phyloP scores from a whole-genome alignment of 352 stramenopile species.

The Detonula confervacea region DNA sequence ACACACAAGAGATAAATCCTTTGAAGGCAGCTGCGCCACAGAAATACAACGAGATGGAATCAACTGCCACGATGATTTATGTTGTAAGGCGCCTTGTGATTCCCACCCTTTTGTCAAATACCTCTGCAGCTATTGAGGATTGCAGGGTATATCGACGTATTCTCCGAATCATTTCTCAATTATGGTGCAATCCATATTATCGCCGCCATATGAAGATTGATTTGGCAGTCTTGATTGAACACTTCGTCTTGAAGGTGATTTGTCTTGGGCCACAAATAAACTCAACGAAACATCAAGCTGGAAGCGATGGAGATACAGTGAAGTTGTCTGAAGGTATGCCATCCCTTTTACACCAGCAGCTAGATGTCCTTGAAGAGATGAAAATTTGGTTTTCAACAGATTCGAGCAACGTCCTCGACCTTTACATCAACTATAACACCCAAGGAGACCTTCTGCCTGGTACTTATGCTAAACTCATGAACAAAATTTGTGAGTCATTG shows the following conservation, averaged over 20 bases:
- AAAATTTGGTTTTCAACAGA: conserved; percentile 84
- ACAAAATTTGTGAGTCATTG: conserved; percentile 71
- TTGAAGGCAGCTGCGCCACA: conserved; percentile 10
- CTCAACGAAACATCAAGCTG: conserved; percentile 12
- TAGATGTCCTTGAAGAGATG: conserved; percentile 84
- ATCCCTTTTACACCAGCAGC: conserved; percentile 77
- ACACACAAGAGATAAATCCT: conserved; percentile 32
- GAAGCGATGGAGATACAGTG: conserved; percentile 14
- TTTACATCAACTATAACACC: conserved; percentile 86
- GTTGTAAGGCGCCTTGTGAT: conserved; percentile 78
- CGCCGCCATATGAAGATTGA: conserved; percentile 85
- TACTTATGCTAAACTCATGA: conserved; percentile 67
- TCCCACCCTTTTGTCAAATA: conserved; percentile 79
- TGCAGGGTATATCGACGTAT: conserved; percentile 77
- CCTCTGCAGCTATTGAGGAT: conserved; percentile 79
- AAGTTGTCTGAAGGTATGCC: conserved; percentile 43
- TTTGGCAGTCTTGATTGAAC: conserved; percentile 86
- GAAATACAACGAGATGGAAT: conserved; percentile 26
- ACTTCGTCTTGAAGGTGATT: conserved; percentile 85
- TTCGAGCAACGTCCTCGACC: conserved; percentile 79
- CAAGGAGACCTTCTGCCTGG: conserved; percentile 57
- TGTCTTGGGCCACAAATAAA: conserved; percentile 79
- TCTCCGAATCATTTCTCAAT: conserved; percentile 78
- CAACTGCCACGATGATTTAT: conserved; percentile 72
- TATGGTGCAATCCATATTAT: conserved; percentile 83